Percentiles rank a stretch among this genome's conserved stretches.
These are phyloP conservation scores for Suhomyces faveliae DNA, from an alignment of 805 yeast species.

Conservation along the genomic window DNA sequence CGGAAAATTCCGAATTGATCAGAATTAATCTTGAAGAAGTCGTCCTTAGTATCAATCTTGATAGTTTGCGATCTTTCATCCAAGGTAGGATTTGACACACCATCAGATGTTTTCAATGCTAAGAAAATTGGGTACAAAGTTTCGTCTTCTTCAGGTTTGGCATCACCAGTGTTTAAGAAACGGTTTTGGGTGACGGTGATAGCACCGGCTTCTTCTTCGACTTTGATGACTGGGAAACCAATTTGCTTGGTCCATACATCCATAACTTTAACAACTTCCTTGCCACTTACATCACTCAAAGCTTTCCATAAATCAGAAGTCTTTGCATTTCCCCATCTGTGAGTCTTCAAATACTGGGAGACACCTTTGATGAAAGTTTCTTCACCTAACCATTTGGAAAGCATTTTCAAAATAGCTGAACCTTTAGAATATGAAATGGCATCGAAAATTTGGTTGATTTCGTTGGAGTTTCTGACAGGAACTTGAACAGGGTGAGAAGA, in stretches of 20 bases:
- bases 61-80: constrained; percentile 42
- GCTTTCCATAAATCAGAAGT: constrained; percentile 79
- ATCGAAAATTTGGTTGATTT: constrained; percentile 81
- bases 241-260: constrained; percentile 76
- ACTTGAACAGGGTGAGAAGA: constrained; percentile 86
- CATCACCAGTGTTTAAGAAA: constrained; percentile 75
- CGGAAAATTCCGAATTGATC: constrained; percentile 76
- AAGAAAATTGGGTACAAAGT: constrained; percentile 69
- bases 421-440: constrained; percentile 84
- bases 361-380: constrained; percentile 78
- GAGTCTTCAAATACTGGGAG: constrained; percentile 70
- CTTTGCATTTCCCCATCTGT: constrained; percentile 73
- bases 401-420: constrained; percentile 75
- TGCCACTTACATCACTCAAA: constrained; percentile 64
- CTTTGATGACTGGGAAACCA: constrained; percentile 74
- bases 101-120: constrained; percentile 57
- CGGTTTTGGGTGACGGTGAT: constrained; percentile 67
- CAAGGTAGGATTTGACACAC: constrained; percentile 62
- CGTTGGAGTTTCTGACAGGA: constrained; percentile 73
- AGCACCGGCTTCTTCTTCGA: constrained; percentile 51
- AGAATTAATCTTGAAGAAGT: constrained; percentile 68
- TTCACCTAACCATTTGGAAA: constrained; percentile 76
- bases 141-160: constrained; percentile 68
- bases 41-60: constrained; percentile 36
- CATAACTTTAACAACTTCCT: constrained; percentile 72